A percentile compares a stretch with the other conserved stretches of the same genome.
These are phyloP conservation scores for Cladorrhinum sp. DNA, from an alignment of 2,329 filamentous ascomycete species.

Conservation along the genomic window DNA sequence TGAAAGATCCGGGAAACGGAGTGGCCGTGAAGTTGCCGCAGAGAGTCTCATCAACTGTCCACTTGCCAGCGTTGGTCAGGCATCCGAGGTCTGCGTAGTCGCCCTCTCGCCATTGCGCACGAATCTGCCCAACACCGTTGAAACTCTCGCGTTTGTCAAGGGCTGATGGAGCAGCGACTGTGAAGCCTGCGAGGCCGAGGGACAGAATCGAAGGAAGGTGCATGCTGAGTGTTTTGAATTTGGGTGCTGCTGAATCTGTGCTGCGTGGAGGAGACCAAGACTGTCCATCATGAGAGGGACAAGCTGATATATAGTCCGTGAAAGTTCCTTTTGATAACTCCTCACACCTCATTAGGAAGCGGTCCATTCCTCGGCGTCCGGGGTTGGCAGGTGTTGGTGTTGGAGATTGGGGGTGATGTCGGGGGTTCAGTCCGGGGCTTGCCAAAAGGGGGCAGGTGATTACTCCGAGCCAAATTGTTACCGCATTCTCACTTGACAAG, in stretches of 20 bases:
- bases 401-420: neutral
- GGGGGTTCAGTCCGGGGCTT: neutral
- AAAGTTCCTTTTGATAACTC: too few species aligned
- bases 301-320: neutral
- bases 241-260: neutral
- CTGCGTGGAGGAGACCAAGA: neutral
- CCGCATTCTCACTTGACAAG: too few species aligned
- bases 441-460: neutral
- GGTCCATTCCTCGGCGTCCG: neutral
- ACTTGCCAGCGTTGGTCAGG: constrained; percentile 15
- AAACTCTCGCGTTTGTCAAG: neutral
- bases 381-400: neutral
- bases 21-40: constrained; percentile 16
- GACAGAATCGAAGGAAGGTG: neutral
- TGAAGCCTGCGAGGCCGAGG: neutral
- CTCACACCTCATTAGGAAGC: too few species aligned
- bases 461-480: neutral
- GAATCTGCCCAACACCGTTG: constrained; percentile 18
- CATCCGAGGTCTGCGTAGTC: constrained; percentile 20
- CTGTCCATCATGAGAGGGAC: neutral
- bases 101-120: constrained; percentile 11
- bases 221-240: neutral
- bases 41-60: constrained; percentile 13
- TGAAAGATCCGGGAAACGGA: neutral
- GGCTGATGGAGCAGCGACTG: neutral